Base-by-base conservation (phyloP, 169 alveolate genomes). In the Cryptosporidium andersoni region DNA sequence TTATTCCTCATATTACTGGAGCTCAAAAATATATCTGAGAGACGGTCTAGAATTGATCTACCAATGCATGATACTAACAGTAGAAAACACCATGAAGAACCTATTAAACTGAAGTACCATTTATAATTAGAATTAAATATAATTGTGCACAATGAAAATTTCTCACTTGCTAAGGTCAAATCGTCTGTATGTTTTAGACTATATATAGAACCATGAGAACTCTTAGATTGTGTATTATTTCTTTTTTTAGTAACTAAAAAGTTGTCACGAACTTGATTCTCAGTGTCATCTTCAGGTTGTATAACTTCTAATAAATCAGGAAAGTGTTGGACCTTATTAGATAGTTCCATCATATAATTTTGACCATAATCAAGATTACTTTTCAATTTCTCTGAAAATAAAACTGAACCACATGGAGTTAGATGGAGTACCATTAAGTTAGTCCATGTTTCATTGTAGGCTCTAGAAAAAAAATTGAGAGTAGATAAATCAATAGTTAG, bases 401-500 rank as follows among this genome's bases (percentile, higher is more conserved):
- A 25, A 25, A 25, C 25, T 25, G 25, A 25, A 74, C 58, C 5
- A 74, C 47, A 34, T 74, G 67, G 4, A 74, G 39, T 42, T 45
- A 55, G 9, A 63, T 56, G 12, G 40, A 43, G 49, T 60, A 34
- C n/a, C 25, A 34, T 6, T 49, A 43, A 37, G 49, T 42, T 25
- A 25, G 25, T 0, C 25, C 25, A 25, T 25, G 25, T 25, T 25
- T 25, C 25, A 25, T 25, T 25, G 25, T 25, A 25, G 25, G 25
- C 25, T 25, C 25, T 25, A 25, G 25, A 43, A 39, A 58, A 74
- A 51, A 58, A 74, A 7, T 58, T n/a, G 5, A 74, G 67, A 8
- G 85, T n/a, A 6, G 85, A 58, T 9, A 74, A 36, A 25, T 74
- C 85, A 14, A 74, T 74, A 1, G 85, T 55, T 4, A 74, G 67